Evolutionary conservation across 768 basidiomycete species (phyloP).

Genomic region (Russula olivacea): DNA sequence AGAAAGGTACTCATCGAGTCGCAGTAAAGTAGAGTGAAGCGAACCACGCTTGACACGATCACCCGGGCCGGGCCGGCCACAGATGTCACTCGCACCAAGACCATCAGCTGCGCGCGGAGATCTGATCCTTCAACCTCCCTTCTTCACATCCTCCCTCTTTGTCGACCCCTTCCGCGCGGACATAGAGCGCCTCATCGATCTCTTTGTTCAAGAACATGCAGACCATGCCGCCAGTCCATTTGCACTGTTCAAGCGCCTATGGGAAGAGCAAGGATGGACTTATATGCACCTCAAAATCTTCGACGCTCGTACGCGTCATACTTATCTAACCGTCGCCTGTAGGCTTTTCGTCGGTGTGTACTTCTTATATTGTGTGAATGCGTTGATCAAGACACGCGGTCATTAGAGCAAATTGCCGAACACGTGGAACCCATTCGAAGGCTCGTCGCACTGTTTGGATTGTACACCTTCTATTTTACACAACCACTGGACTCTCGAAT

Average conservation of each 20-base stretch:
- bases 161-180: slow-evolving; percentile 61
- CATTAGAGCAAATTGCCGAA: slow-evolving; percentile 48
- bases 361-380: not conserved
- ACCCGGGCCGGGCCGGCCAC: not conserved
- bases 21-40: not conserved
- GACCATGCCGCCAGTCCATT: slow-evolving; percentile 46
- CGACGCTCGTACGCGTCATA: slow-evolving; percentile 58
- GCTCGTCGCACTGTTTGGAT: slow-evolving; percentile 56
- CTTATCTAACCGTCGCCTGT: slow-evolving; percentile 52
- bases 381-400: not conserved
- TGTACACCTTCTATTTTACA: slow-evolving; percentile 64
- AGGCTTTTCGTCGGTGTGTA: slow-evolving; percentile 63
- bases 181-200: slow-evolving; percentile 46
- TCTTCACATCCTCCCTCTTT: slow-evolving; percentile 74
- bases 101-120: slow-evolving; percentile 57
- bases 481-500: slow-evolving; percentile 56
- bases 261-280: slow-evolving; percentile 63
- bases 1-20: slow-evolving; percentile 39
- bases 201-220: slow-evolving; percentile 46
- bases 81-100: slow-evolving; percentile 44
- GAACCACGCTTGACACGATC: not conserved
- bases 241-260: slow-evolving; percentile 61
- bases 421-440: slow-evolving; percentile 50
- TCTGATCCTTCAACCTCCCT: slow-evolving; percentile 61
- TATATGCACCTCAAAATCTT: slow-evolving; percentile 73